phyloP scores from a whole-genome alignment of 2,329 filamentous ascomycete genomes.

The Apiospora saccharicola region DNA sequence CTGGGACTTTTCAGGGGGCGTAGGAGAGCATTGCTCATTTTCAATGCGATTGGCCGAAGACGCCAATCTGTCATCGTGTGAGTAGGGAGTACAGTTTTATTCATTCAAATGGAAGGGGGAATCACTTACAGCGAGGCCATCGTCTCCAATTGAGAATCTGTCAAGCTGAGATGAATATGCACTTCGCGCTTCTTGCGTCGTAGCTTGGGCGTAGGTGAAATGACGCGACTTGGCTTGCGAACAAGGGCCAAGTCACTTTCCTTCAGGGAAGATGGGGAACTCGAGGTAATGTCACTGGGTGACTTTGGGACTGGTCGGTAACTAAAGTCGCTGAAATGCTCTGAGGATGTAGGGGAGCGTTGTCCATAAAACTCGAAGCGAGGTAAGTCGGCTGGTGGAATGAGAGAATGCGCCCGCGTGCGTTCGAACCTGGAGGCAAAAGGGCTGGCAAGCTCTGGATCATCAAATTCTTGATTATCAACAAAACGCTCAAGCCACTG shows the following conservation, averaged over 20 bases:
- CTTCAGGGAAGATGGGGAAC: not conserved
- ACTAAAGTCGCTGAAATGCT: not conserved
- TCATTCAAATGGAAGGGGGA: not conserved
- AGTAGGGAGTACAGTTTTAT: not conserved
- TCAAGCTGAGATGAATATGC: slow-evolving; percentile 8
- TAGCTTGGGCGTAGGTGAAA: not conserved
- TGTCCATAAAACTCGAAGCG: not conserved
- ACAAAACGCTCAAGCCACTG: slow-evolving; percentile 12
- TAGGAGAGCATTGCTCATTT: not conserved
- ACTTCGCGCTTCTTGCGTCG: slow-evolving; percentile 11
- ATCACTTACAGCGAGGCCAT: slow-evolving; percentile 22
- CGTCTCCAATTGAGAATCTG: slow-evolving; percentile 12
- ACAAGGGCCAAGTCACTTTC: slow-evolving; percentile 1
- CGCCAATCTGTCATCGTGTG: not conserved
- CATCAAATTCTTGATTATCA: not conserved
- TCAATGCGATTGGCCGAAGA: not conserved
- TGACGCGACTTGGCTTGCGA: slow-evolving; percentile 8
- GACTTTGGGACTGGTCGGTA: not conserved
- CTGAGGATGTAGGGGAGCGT: not conserved
- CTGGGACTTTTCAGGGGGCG: not conserved
- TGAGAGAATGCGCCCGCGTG: not conserved
- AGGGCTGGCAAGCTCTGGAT: slow-evolving; percentile 24
- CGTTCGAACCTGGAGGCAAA: not conserved
- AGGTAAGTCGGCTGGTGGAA: not conserved
- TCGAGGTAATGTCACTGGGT: not conserved